Evolutionary conservation across 495 filamentous ascomycete genomes (phyloP).

Genomic region (Penicillium antarcticum): DNA sequence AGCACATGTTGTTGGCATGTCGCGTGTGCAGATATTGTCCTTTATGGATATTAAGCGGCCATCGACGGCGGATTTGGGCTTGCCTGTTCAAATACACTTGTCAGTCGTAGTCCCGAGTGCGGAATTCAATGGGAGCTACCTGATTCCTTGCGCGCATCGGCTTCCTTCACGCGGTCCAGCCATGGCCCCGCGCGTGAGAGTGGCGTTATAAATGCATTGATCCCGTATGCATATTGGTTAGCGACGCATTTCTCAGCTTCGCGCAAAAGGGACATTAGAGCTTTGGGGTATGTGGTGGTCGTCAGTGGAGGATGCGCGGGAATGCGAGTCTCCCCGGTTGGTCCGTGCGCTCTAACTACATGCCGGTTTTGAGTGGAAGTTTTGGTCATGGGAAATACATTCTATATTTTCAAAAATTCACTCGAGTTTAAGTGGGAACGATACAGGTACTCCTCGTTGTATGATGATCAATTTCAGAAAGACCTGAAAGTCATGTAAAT

Average conservation of each 20-base stretch:
- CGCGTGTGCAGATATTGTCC: slow-evolving; percentile 80
- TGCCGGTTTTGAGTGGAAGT: no score
- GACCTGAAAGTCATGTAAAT: no score
- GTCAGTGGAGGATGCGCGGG: slow-evolving; percentile 1
- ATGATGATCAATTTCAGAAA: no score
- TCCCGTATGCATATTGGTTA: slow-evolving; percentile 38
- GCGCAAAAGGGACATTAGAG: slow-evolving; percentile 46
- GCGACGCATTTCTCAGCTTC: slow-evolving; percentile 49
- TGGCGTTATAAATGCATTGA: slow-evolving; percentile 48
- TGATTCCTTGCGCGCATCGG: slow-evolving; percentile 36
- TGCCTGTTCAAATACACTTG: slow-evolving; percentile 17
- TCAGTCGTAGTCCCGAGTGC: slow-evolving; percentile 1
- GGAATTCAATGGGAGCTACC: slow-evolving; percentile 18
- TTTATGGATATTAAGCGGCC: slow-evolving; percentile 73
- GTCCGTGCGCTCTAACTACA: slow-evolving; percentile 6
- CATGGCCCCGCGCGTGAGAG: slow-evolving; percentile 31
- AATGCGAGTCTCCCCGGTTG: slow-evolving; percentile 8
- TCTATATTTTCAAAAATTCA: no score
- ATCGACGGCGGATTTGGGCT: slow-evolving; percentile 33
- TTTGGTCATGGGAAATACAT: no score
- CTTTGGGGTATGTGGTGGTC: not conserved
- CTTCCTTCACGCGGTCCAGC: slow-evolving; percentile 34
- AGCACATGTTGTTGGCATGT: slow-evolving; percentile 74
- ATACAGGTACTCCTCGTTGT: no score
- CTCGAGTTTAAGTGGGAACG: no score